Base-by-base conservation (phyloP, 805 yeast species). In the Kuraishia piskuri region DNA sequence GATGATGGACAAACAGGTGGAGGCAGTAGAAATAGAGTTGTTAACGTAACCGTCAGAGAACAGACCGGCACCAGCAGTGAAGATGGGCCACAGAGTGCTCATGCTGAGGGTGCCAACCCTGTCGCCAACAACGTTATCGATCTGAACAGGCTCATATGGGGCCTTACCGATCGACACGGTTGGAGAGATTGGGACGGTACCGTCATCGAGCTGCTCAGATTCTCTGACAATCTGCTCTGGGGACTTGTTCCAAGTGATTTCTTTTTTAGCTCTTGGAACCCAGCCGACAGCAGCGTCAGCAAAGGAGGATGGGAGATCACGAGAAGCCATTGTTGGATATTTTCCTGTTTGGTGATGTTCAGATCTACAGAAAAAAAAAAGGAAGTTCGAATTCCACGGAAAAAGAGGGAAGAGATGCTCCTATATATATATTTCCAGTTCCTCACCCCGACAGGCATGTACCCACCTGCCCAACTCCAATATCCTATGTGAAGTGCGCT, bases 11-110 rank as follows among this genome's bases (percentile, higher is more conserved):
- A 91, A 74, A 72, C 91, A 83, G 19, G 91, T 82, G 37, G 84
- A 76, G 19, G 86, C 95, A 9, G 94, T 78, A 55, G 88, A 79
- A 54, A 89, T 86, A 52, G 94, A 83, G 70, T 88, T 89, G 67
- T 90, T 90, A 56, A 89, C 86, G 66, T 90, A 91, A 52, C 97
- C 97, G 69, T 92, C 98, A 40, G 95, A 85, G 69, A 91, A 90
- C 49, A 91, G 75, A 53, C 97, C 97, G 0, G 96, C 94, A 57
- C 97, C 97, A 0, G 96, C 84, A 12, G 89, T 84, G 57, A 86
- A 74, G 50, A 88, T 82, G 5, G 94, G 83, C 86, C 90, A 79
- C 58, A 69, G 49, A 3, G 23, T 23, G 12, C 19, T 47, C 31
- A 47, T 23, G 26, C 31, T 47, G 31, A 47, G 31, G 9, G 10